Conservation (phyloP, 371 early-diverging fungal genomes). For the Mucor racemosus region DNA sequence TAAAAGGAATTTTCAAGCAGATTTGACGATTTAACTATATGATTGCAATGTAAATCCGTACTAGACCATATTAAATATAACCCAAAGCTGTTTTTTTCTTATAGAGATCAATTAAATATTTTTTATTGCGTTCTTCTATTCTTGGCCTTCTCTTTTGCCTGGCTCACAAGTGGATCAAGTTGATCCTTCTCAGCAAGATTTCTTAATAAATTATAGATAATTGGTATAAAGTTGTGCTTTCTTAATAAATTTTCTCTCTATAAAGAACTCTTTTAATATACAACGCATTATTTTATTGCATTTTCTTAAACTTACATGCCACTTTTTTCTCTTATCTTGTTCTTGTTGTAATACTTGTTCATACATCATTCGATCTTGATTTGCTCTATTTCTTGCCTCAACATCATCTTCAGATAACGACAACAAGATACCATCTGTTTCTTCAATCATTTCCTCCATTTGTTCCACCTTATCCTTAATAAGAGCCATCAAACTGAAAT, state of each 20-base stretch:
- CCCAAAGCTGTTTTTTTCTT: too few species aligned
- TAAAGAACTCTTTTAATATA: background rate
- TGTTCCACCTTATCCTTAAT: slow-evolving; percentile 67
- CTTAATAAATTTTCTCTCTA: slow-evolving; percentile 76
- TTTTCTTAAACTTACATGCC: slow-evolving; percentile 47
- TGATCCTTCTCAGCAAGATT: slow-evolving; percentile 68
- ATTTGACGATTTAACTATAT: too few species aligned
- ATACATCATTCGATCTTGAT: slow-evolving; percentile 35
- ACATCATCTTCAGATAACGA: slow-evolving; percentile 50
- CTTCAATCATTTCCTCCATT: slow-evolving; percentile 56
- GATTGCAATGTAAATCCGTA: too few species aligned
- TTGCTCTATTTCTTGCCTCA: slow-evolving; percentile 33
- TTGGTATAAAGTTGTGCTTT: slow-evolving; percentile 84
- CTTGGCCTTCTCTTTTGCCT: slow-evolving; percentile 57
- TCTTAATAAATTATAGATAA: slow-evolving; percentile 72
- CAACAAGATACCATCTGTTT: slow-evolving; percentile 48
- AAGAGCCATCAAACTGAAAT: slow-evolving; percentile 90
- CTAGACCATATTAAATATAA: too few species aligned
- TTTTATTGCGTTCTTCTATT: slow-evolving; percentile 9
- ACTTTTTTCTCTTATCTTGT: slow-evolving; percentile 49
- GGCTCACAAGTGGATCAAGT: slow-evolving; percentile 54
- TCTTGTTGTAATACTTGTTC: slow-evolving; percentile 55
- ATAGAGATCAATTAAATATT: background rate
- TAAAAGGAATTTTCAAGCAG: too few species aligned
- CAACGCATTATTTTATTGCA: too few species aligned